phyloP scores from a whole-genome alignment of 176 grass and related monocot genomes.

The Poa pratensis region DNA sequence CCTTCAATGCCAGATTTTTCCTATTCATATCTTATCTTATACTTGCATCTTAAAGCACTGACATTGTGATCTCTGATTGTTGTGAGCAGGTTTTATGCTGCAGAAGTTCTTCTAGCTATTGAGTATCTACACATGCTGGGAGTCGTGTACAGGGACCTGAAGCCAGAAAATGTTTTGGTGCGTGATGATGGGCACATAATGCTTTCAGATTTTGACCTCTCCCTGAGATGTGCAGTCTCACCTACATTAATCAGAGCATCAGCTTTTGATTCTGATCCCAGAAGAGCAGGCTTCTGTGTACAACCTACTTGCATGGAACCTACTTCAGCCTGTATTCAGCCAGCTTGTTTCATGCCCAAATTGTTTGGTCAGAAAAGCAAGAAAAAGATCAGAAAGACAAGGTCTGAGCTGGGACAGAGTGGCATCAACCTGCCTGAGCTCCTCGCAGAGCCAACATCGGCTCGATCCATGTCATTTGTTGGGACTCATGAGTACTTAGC shows the following conservation, averaged over 20 bases:
- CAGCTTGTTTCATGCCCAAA: conserved; percentile 83
- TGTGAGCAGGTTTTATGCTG: conserved; percentile 87
- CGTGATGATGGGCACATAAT: conserved; percentile 97
- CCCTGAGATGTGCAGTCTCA: conserved; percentile 78
- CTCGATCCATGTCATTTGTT: conserved; percentile 94
- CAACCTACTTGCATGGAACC: conserved; percentile 90
- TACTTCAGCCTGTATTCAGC: conserved; percentile 82
- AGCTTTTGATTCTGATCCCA: conserved; percentile 62
- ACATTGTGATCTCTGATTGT: conserved; percentile 31
- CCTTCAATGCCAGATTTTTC: background rate
- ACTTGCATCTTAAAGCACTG: conserved; percentile 23
- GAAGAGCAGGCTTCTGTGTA: conserved; percentile 68
- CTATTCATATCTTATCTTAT: conserved; percentile 16
- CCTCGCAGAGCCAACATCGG: conserved; percentile 76
- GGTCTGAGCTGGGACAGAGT: conserved; percentile 55
- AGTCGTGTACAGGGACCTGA: conserved; percentile 89
- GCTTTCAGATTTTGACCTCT: conserved; percentile 97
- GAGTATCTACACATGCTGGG: conserved; percentile 99
- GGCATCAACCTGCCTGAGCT: conserved; percentile 67
- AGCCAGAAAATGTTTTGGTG: conserved; percentile 93
- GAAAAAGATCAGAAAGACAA: conserved; percentile 70
- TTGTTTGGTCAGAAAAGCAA: conserved; percentile 76
- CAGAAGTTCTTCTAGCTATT: conserved; percentile 85
- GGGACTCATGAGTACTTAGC: conserved; percentile 94
- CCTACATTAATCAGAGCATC: conserved; percentile 83